These are phyloP conservation scores for Polytolypa hystricis DNA, from an alignment of 2,329 filamentous ascomycete genomes.

Conservation along the genomic window DNA sequence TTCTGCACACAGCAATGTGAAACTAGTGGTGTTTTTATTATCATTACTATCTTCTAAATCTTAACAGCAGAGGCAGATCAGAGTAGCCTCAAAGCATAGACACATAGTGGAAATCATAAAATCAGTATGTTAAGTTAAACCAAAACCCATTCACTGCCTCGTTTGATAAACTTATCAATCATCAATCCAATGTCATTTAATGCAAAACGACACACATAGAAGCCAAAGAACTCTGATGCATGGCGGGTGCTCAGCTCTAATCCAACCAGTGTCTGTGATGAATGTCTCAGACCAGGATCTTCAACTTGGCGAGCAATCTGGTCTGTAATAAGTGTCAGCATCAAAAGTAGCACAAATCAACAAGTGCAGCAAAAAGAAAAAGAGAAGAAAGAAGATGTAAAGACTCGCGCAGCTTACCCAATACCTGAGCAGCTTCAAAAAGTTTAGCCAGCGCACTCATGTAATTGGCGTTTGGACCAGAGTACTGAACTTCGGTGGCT, in stretches of 20 bases:
- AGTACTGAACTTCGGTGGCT: slow-evolving; percentile 56
- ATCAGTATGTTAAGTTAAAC: no score
- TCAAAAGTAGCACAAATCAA: slow-evolving; percentile 2
- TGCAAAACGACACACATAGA: slow-evolving; percentile 94
- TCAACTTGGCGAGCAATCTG: slow-evolving; percentile 94
- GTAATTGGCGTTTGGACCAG: slow-evolving; percentile 78
- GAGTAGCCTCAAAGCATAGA: no score
- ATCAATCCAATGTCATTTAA: slow-evolving; percentile 71
- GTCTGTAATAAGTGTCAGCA: slow-evolving; percentile 53
- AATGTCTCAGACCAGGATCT: slow-evolving; percentile 82
- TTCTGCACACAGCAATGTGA: no score
- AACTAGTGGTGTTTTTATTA: no score
- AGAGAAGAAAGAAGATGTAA: background rate
- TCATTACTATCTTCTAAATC: no score
- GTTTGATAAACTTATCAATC: slow-evolving; percentile 94
- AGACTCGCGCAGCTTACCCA: slow-evolving; percentile 54
- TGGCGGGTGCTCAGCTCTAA: slow-evolving; percentile 87
- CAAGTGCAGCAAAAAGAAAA: background rate
- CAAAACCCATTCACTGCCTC: slow-evolving; percentile 88
- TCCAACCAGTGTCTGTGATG: slow-evolving; percentile 87
- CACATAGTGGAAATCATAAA: no score
- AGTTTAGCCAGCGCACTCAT: slow-evolving; percentile 82
- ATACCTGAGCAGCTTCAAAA: slow-evolving; percentile 83
- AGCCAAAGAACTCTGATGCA: slow-evolving; percentile 94
- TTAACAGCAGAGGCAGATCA: no score